Conservation (phyloP, 2,329 filamentous ascomycete species). For the Talaromyces verruculosus region DNA sequence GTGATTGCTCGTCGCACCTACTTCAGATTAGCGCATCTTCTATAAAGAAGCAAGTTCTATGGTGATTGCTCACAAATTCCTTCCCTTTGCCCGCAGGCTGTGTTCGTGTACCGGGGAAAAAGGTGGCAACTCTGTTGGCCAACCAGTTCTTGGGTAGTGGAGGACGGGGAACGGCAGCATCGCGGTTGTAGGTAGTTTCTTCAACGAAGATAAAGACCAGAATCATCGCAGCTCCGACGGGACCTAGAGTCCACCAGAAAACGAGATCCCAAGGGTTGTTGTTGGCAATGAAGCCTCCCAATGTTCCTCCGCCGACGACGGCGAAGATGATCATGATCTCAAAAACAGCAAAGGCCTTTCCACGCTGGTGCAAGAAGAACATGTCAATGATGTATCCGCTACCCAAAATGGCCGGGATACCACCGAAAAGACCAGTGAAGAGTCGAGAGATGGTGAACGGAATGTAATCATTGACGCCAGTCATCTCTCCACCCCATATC, state of each 20-base stretch:
- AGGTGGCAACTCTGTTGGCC: conserved; percentile 22
- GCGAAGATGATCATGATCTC: conserved; percentile 21
- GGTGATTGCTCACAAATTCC: conserved; percentile 7
- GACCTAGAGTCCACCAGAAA: conserved; percentile 26
- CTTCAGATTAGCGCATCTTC: conserved; percentile 1
- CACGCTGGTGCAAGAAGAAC: conserved; percentile 29
- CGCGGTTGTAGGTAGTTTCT: conserved; percentile 23
- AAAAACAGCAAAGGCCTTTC: conserved; percentile 27
- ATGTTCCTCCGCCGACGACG: conserved; percentile 19
- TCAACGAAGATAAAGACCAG: conserved; percentile 24
- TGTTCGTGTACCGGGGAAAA: conserved; percentile 20
- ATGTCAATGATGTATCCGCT: conserved; percentile 25
- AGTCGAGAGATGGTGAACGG: conserved; percentile 26
- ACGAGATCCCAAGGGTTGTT: conserved; percentile 20
- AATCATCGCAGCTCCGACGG: conserved; percentile 18
- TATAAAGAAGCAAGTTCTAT: too few relatives aligned
- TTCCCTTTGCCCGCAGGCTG: conserved; percentile 8
- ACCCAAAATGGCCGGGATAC: conserved; percentile 22
- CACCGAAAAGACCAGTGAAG: conserved; percentile 23
- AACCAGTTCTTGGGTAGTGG: conserved; percentile 14
- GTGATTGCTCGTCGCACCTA: conserved; percentile 16
- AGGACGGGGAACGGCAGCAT: neutral
- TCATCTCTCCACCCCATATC: conserved; percentile 32
- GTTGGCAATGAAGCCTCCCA: conserved; percentile 25
- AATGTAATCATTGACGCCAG: conserved; percentile 25